Base-by-base conservation (phyloP, 768 basidiomycete species). In the Galerina sulciceps region DNA sequence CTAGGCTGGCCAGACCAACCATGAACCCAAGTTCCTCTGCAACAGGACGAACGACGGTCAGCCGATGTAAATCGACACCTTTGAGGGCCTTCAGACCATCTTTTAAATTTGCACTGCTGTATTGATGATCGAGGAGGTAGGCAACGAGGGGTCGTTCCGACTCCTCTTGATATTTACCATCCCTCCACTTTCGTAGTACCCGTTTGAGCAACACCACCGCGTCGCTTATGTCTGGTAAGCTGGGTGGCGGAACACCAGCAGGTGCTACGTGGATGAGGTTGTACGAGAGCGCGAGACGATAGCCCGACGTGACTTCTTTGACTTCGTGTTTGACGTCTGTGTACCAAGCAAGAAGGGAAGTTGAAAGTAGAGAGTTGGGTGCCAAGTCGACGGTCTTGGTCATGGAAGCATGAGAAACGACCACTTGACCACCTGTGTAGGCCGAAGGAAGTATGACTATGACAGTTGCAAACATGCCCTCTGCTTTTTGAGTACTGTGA, bases 401-500 rank as follows among this genome's bases (percentile, higher is more conserved):
- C 8, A 65, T 61, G 15, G 63, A 62, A 1, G 70, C 69, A 66
- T 82, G 80, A 0, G 79, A 74, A 4, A 83, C 67, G 50, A 76
- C 76, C 4, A 80, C 76, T 52, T 77, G 66, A 4, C 83, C 84
- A 6, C 83, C 83, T 1, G 71, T 71, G 60, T 79, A 82, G 6
- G 50, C 60, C 0, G 82, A 82, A 4, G 82, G 82, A 2, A 84
- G 73, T 6, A 82, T 61, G 23, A 85, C 67, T 44, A 83, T 70
- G 20, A 82, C 67, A 0, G 83, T 81, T 10, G 83, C 83, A 58
- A 85, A 83, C 79, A 82, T 83, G 1, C 78, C 80, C 26, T 74
- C 58, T 1, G 71, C 70, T 63, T 82, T 81, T 53, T 79, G 79
- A 1, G 81, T 82, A 54, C 81, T 82, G 44, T 26, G 26, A 6